phyloP scores from a whole-genome alignment of 345 rosid species.

The Microthlaspi erraticum region DNA sequence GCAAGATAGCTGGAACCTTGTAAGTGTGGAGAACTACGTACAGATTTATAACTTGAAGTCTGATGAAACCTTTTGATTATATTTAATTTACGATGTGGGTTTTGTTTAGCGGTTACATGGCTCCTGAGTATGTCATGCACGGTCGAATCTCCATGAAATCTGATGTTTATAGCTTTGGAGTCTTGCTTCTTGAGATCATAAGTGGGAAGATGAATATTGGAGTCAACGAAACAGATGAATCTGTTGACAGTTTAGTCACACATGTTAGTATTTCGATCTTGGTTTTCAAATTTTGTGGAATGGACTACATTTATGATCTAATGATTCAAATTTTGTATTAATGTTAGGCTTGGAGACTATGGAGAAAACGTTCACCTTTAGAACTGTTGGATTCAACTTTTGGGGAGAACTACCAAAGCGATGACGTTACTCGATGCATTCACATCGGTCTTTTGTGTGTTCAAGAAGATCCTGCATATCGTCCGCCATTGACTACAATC shows the following conservation, averaged over 20 bases:
- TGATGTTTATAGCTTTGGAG: conserved; percentile 27
- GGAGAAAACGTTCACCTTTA: too few relatives aligned
- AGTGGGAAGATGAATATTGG: conserved; percentile 26
- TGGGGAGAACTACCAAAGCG: too few relatives aligned
- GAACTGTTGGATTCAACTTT: too few relatives aligned
- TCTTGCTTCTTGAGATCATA: conserved; percentile 42
- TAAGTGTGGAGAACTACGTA: neutral
- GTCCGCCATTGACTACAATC: too few relatives aligned
- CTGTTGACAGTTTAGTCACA: conserved; percentile 28
- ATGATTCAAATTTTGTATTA: too few relatives aligned
- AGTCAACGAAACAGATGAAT: conserved; percentile 11
- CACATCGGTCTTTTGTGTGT: too few relatives aligned
- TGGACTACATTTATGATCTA: too few relatives aligned
- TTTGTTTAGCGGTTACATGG: conserved; percentile 31
- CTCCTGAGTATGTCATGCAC: conserved; percentile 45
- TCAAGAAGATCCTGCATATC: too few relatives aligned
- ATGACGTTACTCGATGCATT: too few relatives aligned
- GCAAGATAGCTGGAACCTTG: conserved; percentile 31
- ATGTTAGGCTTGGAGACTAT: too few relatives aligned
- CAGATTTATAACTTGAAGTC: neutral
- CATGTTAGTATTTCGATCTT: conserved; percentile 35
- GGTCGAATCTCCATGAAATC: conserved; percentile 40
- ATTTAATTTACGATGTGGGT: neutral
- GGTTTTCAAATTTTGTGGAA: too few relatives aligned
- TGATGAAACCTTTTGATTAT: neutral